Percentiles rank a stretch among this genome's conserved stretches.
These are phyloP conservation scores for Saccharomycodes ludwigii DNA, from an alignment of 805 yeast genomes.

Conservation along the genomic window DNA sequence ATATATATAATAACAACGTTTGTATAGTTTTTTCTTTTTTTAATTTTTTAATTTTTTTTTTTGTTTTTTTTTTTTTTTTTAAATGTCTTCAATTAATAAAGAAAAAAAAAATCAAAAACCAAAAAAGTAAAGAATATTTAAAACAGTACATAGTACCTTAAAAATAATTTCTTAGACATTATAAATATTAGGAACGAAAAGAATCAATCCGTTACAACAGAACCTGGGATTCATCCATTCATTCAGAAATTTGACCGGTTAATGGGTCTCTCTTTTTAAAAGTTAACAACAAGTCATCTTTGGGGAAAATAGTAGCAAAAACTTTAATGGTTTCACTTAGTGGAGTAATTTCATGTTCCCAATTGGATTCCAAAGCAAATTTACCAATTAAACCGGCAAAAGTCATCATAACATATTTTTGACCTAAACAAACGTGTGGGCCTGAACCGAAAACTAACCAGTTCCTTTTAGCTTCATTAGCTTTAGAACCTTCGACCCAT, in stretches of 20 bases:
- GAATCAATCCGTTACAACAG: no score
- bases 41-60: no score
- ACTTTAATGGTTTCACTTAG: constrained; percentile 87
- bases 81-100: no score
- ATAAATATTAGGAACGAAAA: no score
- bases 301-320: constrained; percentile 96
- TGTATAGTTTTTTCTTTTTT: no score
- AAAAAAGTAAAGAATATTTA: no score
- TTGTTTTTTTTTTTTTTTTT: no score
- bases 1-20: not conserved
- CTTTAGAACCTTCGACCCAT: constrained; percentile 74
- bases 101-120: no score
- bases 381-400: constrained; percentile 88
- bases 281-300: constrained; percentile 78
- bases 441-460: constrained; percentile 98
- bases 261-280: constrained; percentile 54
- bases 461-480: constrained; percentile 67
- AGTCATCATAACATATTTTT: constrained; percentile 82
- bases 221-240: no score
- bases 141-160: no score
- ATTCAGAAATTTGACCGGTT: constrained; percentile 23
- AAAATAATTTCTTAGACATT: no score
- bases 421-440: constrained; percentile 92
- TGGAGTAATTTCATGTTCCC: constrained; percentile 72
- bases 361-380: constrained; percentile 68